Evolutionary conservation across 441 rosid species (phyloP), one percentile per base, ranked within the genome.

Genomic region (Manihot esculenta): DNA sequence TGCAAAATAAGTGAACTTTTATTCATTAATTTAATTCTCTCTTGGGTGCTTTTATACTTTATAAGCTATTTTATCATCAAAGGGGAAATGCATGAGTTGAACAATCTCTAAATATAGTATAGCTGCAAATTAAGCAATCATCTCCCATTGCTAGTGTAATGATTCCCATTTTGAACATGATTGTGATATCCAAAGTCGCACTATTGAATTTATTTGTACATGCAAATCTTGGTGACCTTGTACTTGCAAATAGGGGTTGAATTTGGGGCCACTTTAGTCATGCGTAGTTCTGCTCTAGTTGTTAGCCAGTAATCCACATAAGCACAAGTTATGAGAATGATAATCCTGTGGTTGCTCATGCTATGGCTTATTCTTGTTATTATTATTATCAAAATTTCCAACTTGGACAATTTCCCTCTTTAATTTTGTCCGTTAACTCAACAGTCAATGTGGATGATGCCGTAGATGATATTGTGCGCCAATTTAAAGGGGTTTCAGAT

Each of bases 361-460:
- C 3, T 24, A 24, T 55, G 15, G 59, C 26, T 53, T 30, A 38
- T 38, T 38, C 5, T 38, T 38, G 9, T 38, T 38, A 38, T 38
- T 38, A 7, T 38, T 38, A 38, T 38, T 38, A 38, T 38, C 7
- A 38, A 1, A 5, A 38, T 33, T 38, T 33, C 51, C 20, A 20
- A 35, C 20, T 17, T 18, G 17, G 30, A 23, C 4, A 21, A 21
- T 72, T 47, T 6, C 47, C 53, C 3, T 61, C 35, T 5, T 38
- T 51, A 15, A 61, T 17, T 42, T 49, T 64, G 27, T 71, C 70
- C 3, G 30, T 57, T 64, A 66, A 33, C 59, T 69, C 62, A 70
- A 72, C 91, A 95, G 98, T 95, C 72, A 91, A 92, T 78, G 97
- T 95, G 71, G 99, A 95, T 76, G 99, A 91, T 89, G 97, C 98